Evolutionary conservation across 1,139 yeast genomes (phyloP), one percentile per base, ranked within the genome.

Genomic region (Pichia sp.): DNA sequence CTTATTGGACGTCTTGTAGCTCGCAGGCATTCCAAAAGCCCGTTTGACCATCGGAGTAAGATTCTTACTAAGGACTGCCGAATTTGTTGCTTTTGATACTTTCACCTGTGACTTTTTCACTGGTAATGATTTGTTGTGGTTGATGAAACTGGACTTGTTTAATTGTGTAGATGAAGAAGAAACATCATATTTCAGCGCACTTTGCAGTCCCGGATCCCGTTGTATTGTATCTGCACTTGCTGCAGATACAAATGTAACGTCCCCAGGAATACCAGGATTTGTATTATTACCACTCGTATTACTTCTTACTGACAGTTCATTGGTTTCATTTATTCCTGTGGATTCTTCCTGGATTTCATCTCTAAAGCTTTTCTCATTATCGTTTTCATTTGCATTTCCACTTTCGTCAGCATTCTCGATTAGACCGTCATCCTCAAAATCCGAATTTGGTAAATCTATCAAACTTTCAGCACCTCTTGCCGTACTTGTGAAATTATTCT

Each of bases 81-180:
- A n/a, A 3, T 14, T 33, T 33, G 6, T 9, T 33, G 6, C 10
- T 19, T 33, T 33, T 6, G 9, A 5, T 8, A 29, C 30, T 5
- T 47, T 41, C 29, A 45, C 29, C 9, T 54, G 49, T 1, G 75
- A 52, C 54, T 81, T 67, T 54, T 77, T 79, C 3, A 81, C 70
- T 0, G 87, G 87, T 0, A 79, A 75, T 0, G 87, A 81, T 56
- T 74, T 80, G 1, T 74, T 72, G 10, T 82, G 87, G 62, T 82
- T 85, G 14, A 82, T 70, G 0, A 82, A 58, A 6, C 53, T 47
- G 1, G 63, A 79, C 46, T 82, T 70, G 53, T 77, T 70, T 18
- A 80, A 73, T 42, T 75, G 74, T 13, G 80, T 79, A 2, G 84
- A 74, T 4, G 77, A 72, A 55, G 74, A 74, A 47, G 73, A 75